Evolutionary conservation across 2,329 filamentous ascomycete genomes (phyloP), one percentile per base, ranked within the genome.

Genomic region (Exophiala spinifera): DNA sequence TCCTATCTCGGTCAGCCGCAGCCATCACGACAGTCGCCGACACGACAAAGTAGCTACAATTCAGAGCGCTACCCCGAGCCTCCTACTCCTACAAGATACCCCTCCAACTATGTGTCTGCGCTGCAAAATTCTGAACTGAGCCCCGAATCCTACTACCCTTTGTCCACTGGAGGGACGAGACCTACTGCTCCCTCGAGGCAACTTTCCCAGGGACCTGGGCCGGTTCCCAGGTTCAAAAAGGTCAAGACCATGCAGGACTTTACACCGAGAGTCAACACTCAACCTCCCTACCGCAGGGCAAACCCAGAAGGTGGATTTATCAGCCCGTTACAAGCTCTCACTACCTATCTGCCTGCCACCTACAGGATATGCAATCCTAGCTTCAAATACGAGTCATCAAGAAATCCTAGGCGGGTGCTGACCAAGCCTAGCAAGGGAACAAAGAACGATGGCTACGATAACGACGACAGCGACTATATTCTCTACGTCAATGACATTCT

Each of bases 391-490:
- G 94, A 99, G 70, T 96, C 94, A 14, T 96, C 94, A 50, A 84
- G 94, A 62, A 99, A 99, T 68, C 94, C 94, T 36, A 88, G 94
- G 59, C 84, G 94, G 70, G 94, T 99, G 46, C 80, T 99, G 63
- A 99, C 94, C 14, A 99, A 99, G 73, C 94, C 94, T 6, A 97
- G 94, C 81, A 99, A 99, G 75, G 94, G 94, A 13, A 84, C 89
- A 59, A 99, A 99, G 80, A 99, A 99, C 67, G 94, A 99, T 75
- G 94, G 94, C 3, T 99, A 94, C 67, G 94, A 99, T 69, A 99
- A 99, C 64, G 94, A 99, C 70, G 94, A 99, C 64, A 97, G 94
- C 71, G 94, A 99, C 69, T 99, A 99, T 69, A 99, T 99, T 67
- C 83, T 99, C 63, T 99, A 97, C 66, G 94, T 99, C 65, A 99